Evolutionary conservation across 208 protist genomes (phyloP).

Genomic region (Leishmania arabica): DNA sequence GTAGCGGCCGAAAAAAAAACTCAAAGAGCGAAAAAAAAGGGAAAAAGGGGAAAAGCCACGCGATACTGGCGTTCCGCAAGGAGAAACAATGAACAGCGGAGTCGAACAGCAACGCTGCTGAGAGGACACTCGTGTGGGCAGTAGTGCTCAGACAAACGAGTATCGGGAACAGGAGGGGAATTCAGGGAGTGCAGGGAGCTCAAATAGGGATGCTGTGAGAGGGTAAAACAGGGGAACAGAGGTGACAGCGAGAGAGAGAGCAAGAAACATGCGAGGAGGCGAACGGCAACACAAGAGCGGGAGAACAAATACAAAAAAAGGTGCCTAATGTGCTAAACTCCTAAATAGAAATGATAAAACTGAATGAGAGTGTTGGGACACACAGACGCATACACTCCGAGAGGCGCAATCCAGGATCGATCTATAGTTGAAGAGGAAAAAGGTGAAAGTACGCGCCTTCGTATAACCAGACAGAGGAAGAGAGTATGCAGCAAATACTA

Average conservation of each 20-base stretch:
- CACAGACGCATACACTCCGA: background rate
- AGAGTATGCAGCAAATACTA: background rate
- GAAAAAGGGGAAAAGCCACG: background rate
- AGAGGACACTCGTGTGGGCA: background rate
- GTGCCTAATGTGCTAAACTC: constrained; percentile 7
- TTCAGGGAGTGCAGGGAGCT: background rate
- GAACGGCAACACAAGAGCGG: background rate
- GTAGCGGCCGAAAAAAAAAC: constrained; percentile 1
- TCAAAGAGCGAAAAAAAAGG: background rate
- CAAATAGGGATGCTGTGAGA: background rate
- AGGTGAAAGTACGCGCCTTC: background rate
- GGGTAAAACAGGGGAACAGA: background rate
- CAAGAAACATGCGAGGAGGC: background rate
- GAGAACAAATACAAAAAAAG: background rate
- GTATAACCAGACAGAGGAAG: too few species aligned
- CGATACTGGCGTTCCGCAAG: background rate
- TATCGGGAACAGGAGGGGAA: background rate
- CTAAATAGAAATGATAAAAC: background rate
- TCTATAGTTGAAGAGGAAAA: background rate
- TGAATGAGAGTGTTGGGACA: background rate
- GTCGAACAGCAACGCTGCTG: background rate
- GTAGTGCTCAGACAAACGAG: background rate
- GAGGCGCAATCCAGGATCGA: background rate
- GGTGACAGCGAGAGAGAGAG: background rate
- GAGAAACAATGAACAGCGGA: background rate